Percentiles rank a stretch among this genome's conserved stretches.
Conservation (phyloP, 2,329 filamentous ascomycete species). For the Diaporthe sp. region DNA sequence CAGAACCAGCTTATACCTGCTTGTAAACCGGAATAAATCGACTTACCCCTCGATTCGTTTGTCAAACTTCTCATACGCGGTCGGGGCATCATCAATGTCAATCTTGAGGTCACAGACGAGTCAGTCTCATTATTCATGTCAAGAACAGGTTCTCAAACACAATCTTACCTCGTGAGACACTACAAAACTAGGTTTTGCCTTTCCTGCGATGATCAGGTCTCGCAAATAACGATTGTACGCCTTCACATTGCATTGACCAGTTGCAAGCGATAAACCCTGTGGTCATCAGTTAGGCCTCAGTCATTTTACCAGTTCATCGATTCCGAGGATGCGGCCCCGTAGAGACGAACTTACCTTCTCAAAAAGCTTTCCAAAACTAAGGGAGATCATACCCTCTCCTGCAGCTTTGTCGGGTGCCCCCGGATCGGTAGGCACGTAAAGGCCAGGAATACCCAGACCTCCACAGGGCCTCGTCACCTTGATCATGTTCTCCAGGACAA, state of each 20-base stretch:
- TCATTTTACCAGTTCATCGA: background rate
- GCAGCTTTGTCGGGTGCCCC: slow-evolving; percentile 72
- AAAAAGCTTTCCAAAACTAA: slow-evolving; percentile 77
- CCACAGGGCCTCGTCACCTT: slow-evolving; percentile 72
- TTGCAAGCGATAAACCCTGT: slow-evolving; percentile 70
- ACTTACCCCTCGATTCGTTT: slow-evolving; percentile 71
- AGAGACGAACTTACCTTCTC: slow-evolving; percentile 66
- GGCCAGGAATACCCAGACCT: slow-evolving; percentile 71
- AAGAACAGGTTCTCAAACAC: background rate
- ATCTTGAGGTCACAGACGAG: slow-evolving; percentile 50
- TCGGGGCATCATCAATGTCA: slow-evolving; percentile 70
- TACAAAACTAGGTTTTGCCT: slow-evolving; percentile 76
- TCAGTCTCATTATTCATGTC: background rate
- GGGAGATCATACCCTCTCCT: slow-evolving; percentile 73
- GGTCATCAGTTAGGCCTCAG: background rate
- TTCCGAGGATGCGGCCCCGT: background rate
- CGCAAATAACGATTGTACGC: slow-evolving; percentile 76
- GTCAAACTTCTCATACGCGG: slow-evolving; percentile 76
- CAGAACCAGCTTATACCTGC: background rate
- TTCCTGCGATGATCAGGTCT: slow-evolving; percentile 74
- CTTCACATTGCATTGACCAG: slow-evolving; percentile 78
- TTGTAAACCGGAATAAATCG: no score
- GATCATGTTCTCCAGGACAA: slow-evolving; percentile 75
- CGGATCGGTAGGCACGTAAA: slow-evolving; percentile 67
- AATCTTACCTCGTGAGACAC: slow-evolving; percentile 67